Base-by-base conservation (phyloP, 345 rosid species). In the Populus davidiana region DNA sequence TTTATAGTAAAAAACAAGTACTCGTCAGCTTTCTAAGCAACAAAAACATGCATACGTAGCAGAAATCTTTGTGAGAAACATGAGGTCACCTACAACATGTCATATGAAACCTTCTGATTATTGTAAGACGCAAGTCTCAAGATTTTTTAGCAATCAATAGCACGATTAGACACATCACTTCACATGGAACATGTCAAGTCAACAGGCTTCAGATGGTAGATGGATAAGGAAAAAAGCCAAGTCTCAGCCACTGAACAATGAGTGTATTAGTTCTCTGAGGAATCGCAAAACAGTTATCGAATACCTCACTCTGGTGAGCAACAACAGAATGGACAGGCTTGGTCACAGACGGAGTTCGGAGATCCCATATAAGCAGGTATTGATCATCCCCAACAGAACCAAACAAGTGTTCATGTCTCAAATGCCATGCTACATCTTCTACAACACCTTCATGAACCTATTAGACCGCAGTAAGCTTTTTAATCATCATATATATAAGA, bases 341-440 rank as follows among this genome's bases (percentile, higher is more conserved):
- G 81, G 82, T 85, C 49, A 81, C 80, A 31, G 98, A 81, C 56
- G 95, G 89, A 72, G 93, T 83, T 72, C 99, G 90, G 36, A 92
- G 81, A 88, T 96, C 98, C 99, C 99, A 94, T 81, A 96, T 80
- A 79, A 85, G 91, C 75, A 96, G 86, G 86, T 89, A 94, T 43
- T 92, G 98, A 82, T 96, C 98, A 86, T 96, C 99, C 41, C 99
- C 99, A 78, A 92, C 97, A 7, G 98, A 96, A 78, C 99, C 99
- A 91, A 96, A 94, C 72, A 96, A 82, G 85, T 96, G 86, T 77
- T 92, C 99, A 77, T 96, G 99, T 79, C 97, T 89, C 79, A 89
- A 81, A 89, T 96, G 99, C 98, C 99, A 96, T 1, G 99, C 98
- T 2, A 96, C 99, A 86, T 96, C 99, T 87, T 96, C 99, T 17